Percentiles rank a stretch among this genome's conserved stretches.
phyloP scores from a whole-genome alignment of 495 filamentous ascomycete species.

The Platismatia glauca region DNA sequence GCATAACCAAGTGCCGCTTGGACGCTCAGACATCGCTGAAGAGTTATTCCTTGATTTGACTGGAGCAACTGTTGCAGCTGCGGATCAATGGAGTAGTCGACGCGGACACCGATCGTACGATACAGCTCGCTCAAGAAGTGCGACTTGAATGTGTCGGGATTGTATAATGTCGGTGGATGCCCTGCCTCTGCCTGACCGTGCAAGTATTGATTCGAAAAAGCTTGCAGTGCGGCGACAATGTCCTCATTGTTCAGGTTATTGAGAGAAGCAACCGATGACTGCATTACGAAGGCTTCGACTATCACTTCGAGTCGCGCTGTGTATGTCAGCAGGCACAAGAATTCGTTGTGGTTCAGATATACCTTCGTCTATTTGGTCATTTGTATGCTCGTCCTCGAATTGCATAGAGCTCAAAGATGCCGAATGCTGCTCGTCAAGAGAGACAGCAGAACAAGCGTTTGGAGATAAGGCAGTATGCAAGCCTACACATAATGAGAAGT shows the following conservation, averaged over 20 bases:
- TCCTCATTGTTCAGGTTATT: slow-evolving; percentile 62
- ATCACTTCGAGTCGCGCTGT: slow-evolving; percentile 26
- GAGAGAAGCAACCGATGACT: slow-evolving; percentile 48
- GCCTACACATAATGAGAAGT: slow-evolving; percentile 31
- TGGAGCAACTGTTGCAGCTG: slow-evolving; percentile 61
- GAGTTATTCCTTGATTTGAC: slow-evolving; percentile 41
- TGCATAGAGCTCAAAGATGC: slow-evolving; percentile 56
- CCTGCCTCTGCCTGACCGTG: slow-evolving; percentile 29
- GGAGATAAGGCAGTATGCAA: slow-evolving; percentile 65
- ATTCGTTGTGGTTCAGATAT: slow-evolving; percentile 17
- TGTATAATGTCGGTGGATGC: neutral
- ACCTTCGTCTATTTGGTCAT: slow-evolving; percentile 36
- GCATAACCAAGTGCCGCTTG: slow-evolving; percentile 60
- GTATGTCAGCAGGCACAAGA: slow-evolving; percentile 6
- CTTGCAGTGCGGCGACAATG: slow-evolving; percentile 54
- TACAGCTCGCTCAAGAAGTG: slow-evolving; percentile 57
- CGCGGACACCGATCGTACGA: slow-evolving; percentile 53
- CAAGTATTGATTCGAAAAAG: slow-evolving; percentile 42
- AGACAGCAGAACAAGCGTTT: slow-evolving; percentile 57
- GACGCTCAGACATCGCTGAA: slow-evolving; percentile 62
- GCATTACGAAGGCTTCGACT: slow-evolving; percentile 46
- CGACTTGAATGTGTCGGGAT: slow-evolving; percentile 31
- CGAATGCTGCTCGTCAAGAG: slow-evolving; percentile 55
- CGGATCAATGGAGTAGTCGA: slow-evolving; percentile 59
- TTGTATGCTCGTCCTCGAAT: slow-evolving; percentile 38